A percentile compares a stretch with the other conserved stretches of the same genome.
Conservation (phyloP, 2,329 filamentous ascomycete species). For the Clarireedia monteithiana region DNA sequence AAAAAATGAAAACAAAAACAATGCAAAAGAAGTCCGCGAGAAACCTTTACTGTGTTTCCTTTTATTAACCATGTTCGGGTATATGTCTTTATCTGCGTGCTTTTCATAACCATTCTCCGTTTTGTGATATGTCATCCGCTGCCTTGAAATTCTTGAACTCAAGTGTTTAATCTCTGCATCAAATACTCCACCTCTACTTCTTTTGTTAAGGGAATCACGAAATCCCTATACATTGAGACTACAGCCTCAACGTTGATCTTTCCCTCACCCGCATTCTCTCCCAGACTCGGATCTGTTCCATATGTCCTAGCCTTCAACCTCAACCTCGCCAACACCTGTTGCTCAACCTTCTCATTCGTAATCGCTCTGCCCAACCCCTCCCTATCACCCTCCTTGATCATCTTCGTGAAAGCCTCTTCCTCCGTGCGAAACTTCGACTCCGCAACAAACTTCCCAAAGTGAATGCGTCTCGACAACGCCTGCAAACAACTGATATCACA, state of each 20-base stretch:
- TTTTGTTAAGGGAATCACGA: conserved; percentile 96
- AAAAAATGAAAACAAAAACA: no score
- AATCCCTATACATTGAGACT: conserved; percentile 81
- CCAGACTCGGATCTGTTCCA: conserved; percentile 74
- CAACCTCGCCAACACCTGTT: conserved; percentile 81
- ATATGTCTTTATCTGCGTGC: no score
- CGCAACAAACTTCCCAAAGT: conserved; percentile 98
- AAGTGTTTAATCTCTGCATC: conserved; percentile 71
- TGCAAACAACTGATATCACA: conserved; percentile 88
- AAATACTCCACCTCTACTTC: conserved; percentile 96
- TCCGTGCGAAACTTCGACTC: conserved; percentile 90
- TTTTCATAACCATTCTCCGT: not conserved
- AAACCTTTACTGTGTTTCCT: no score
- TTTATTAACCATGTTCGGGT: no score
- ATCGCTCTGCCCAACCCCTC: conserved; percentile 82
- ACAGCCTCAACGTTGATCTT: conserved; percentile 94
- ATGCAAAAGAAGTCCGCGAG: no score
- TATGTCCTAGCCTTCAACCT: conserved; percentile 88
- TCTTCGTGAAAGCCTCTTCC: conserved; percentile 65
- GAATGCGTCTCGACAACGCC: conserved; percentile 80
- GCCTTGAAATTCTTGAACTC: no score
- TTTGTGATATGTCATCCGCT: not conserved
- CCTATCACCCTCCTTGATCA: conserved; percentile 77
- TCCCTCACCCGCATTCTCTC: conserved; percentile 35
- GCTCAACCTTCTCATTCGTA: conserved; percentile 81